Conservation (phyloP, 495 filamentous ascomycete genomes). For the Penicillium diatomitis region DNA sequence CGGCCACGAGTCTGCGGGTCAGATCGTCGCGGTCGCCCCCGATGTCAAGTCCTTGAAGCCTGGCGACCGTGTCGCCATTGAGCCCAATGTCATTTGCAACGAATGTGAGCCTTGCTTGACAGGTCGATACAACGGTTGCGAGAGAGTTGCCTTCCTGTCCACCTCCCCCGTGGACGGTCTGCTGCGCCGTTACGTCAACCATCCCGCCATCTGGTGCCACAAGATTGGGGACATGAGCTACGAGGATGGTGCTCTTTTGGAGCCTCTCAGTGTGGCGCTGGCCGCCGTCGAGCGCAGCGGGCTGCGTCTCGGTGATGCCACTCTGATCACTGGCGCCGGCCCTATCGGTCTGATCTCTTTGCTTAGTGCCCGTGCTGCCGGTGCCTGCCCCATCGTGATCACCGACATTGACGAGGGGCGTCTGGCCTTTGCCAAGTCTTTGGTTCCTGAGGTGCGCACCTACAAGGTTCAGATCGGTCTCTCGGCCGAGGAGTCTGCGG, state of each 20-base stretch:
- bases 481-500: conserved; percentile 61
- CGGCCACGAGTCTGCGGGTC: conserved; percentile 85
- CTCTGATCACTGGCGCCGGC: conserved; percentile 80
- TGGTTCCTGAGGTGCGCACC: conserved; percentile 64
- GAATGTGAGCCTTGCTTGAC: conserved; percentile 83
- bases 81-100: conserved; percentile 85
- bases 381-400: conserved; percentile 78
- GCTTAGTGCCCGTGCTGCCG: conserved; percentile 72
- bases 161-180: conserved; percentile 86
- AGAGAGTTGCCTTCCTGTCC: conserved; percentile 72
- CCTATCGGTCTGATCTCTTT: conserved; percentile 84
- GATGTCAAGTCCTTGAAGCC: conserved; percentile 61
- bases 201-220: conserved; percentile 86
- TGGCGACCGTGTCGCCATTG: conserved; percentile 83
- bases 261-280: conserved; percentile 78
- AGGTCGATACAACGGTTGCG: conserved; percentile 88
- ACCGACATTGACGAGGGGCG: conserved; percentile 87
- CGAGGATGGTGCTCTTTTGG: conserved; percentile 78
- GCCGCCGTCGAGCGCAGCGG: conserved; percentile 73
- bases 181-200: conserved; percentile 84
- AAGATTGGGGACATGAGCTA: conserved; percentile 85
- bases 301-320: conserved; percentile 71
- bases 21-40: conserved; percentile 71
- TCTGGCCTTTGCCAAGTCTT: conserved; percentile 68
- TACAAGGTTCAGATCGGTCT: conserved; percentile 62